Conservation (phyloP, 495 filamentous ascomycete species). For the Daldinia decipiens region DNA sequence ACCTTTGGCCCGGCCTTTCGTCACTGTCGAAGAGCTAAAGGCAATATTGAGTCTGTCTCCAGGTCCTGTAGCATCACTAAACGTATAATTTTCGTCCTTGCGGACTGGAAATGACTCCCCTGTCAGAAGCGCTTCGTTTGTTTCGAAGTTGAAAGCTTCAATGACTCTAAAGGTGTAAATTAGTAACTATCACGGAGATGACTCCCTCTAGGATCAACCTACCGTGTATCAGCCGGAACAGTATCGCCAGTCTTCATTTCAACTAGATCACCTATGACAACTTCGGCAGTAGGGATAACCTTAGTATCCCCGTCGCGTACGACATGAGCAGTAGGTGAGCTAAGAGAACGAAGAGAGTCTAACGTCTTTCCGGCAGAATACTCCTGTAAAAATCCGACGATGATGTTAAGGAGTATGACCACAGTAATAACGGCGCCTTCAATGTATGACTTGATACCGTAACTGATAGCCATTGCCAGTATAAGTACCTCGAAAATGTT, state of each 20-base stretch:
- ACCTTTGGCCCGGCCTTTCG: slow-evolving; percentile 59
- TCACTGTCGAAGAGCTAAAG: slow-evolving; percentile 60
- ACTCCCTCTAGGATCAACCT: not conserved
- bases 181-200: not conserved
- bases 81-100: slow-evolving; percentile 51
- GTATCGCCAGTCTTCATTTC: slow-evolving; percentile 83
- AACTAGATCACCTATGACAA: slow-evolving; percentile 70
- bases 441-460: slow-evolving; percentile 74
- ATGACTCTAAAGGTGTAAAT: slow-evolving; percentile 43
- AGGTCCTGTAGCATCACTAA: slow-evolving; percentile 51
- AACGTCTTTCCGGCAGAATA: slow-evolving; percentile 80
- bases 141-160: slow-evolving; percentile 56
- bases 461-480: slow-evolving; percentile 77
- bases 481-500: slow-evolving; percentile 66
- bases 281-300: slow-evolving; percentile 61
- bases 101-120: slow-evolving; percentile 60
- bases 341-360: slow-evolving; percentile 72
- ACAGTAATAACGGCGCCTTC: slow-evolving; percentile 74
- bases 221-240: slow-evolving; percentile 71
- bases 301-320: slow-evolving; percentile 65
- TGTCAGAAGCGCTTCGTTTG: slow-evolving; percentile 61
- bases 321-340: slow-evolving; percentile 69
- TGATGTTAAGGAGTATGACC: slow-evolving; percentile 73
- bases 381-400: slow-evolving; percentile 76
- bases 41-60: slow-evolving; percentile 61